Base-by-base conservation (phyloP, 805 yeast species). In the Yarrowia phangngaensis region DNA sequence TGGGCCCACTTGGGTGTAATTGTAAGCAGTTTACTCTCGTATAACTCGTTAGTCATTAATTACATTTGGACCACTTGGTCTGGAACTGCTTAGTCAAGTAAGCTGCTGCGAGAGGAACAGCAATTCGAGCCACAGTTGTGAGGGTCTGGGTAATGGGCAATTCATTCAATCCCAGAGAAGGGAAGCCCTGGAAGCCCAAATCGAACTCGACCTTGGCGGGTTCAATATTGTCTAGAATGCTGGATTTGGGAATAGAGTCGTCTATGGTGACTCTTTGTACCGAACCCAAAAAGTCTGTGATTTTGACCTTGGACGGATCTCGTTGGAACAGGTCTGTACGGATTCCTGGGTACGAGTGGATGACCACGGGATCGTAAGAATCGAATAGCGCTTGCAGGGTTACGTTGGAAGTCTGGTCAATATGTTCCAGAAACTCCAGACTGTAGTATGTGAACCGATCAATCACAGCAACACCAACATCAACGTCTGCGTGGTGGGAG, bases 391-490 rank as follows among this genome's bases (percentile, higher is more conserved):
- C 95, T 59, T 83, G 81, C 61, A 92, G 69, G 3, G 97, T 85
- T 54, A 71, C 68, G 20, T 77, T 70, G 1, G 95, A 85, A 56
- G 80, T 79, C 64, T 79, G 84, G 50, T 84, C 82, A 45, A 92
- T 79, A 29, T 74, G 71, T 66, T 90, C 98, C 60, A 92, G 72
- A 61, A 81, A 92, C 52, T 88, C 96, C 56, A 92, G 72, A 47
- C 87, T 89, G 66, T 78, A 87, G 64, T 88, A 89, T 0, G 99
- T 92, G 69, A 92, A 92, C 58, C 98, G 72, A 64, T 92, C 99
- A 60, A 92, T 92, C 9, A 92, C 96, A 0, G 98, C 97, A 45
- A 92, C 97, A 6, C 99, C 99, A 40, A 92, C 79, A 59, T 90
- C 97, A 34, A 83, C 77, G 63, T 92, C 99, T 1, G 97, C 86